These are phyloP conservation scores for Ceratobasidium sp. DNA, from an alignment of 1,284 basidiomycete species.

Conservation along the genomic window DNA sequence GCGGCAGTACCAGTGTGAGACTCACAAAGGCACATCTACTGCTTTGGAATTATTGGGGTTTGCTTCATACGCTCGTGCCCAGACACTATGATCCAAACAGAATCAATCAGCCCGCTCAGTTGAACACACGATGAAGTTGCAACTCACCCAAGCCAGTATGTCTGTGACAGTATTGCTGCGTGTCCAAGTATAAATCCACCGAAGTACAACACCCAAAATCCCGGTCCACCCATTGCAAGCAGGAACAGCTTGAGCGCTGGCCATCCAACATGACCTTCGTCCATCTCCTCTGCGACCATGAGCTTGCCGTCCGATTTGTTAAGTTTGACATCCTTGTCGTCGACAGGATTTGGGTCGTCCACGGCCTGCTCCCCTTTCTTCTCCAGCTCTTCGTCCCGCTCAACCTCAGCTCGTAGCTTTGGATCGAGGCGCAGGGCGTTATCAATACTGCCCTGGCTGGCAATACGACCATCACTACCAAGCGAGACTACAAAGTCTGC, in stretches of 20 bases:
- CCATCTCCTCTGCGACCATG: slow-evolving; percentile 68
- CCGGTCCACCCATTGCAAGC: slow-evolving; percentile 55
- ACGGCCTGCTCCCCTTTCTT: slow-evolving; percentile 49
- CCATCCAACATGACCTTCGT: slow-evolving; percentile 66
- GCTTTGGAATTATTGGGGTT: slow-evolving; percentile 48
- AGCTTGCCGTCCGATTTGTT: slow-evolving; percentile 60
- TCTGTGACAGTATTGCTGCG: slow-evolving; percentile 42
- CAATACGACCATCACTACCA: slow-evolving; percentile 62
- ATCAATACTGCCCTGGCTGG: slow-evolving; percentile 61
- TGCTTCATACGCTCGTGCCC: slow-evolving; percentile 56
- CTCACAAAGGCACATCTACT: slow-evolving; percentile 50
- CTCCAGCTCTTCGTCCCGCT: slow-evolving; percentile 56
- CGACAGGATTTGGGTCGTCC: slow-evolving; percentile 48
- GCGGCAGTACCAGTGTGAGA: slow-evolving; percentile 30
- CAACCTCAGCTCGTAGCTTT: slow-evolving; percentile 46
- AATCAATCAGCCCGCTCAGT: too few relatives aligned
- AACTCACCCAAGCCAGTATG: slow-evolving; percentile 47
- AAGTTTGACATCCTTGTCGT: slow-evolving; percentile 44
- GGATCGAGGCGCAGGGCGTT: slow-evolving; percentile 57
- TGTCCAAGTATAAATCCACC: slow-evolving; percentile 35
- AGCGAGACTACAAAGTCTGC: slow-evolving; percentile 56
- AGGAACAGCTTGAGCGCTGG: slow-evolving; percentile 51
- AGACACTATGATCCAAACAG: slow-evolving; percentile 43
- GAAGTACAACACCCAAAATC: slow-evolving; percentile 54
- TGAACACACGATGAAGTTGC: background rate